Evolutionary conservation across 2,329 filamentous ascomycete species (phyloP), one percentile per base, ranked within the genome.

Genomic region (Dactylellina leptospora): DNA sequence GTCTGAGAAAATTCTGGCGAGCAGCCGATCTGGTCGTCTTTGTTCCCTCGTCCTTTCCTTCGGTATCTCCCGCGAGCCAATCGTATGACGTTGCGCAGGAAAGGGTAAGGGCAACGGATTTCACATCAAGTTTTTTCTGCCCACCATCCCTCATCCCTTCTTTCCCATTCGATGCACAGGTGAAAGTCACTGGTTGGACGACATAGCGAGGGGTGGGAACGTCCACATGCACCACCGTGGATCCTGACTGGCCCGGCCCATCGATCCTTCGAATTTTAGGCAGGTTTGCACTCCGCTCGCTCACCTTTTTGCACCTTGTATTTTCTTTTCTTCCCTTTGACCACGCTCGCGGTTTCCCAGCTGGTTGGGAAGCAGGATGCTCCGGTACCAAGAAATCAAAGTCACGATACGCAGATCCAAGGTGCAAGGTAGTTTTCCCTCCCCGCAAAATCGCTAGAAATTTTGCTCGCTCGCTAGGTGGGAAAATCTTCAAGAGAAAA

Each of bases 41-140:
- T n/a, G n/a, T n/a, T n/a, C n/a, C n/a, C n/a, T n/a, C n/a, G n/a
- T 40, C 40, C 11, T 40, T 40, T 25, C 20, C 25, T 40, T 55
- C 22, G 36, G 51, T 38, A 42, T 55, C 33, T 27, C n/a, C 51
- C 30, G 51, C 53, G 44, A 44, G 44, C 61, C 61, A 66, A 66
- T 66, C 16, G 44, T 44, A 63, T 40, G 25, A 48, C 48, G 27
- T 30, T 33, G 42, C 51, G 61, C 33, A 58, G 18, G 36, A 16
- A 51, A 66, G 61, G 61, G 61, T 45, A 66, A 66, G 61, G 60
- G 61, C 60, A 64, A 47, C 50, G n/a, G 28, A 64, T 48, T 16
- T 23, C 42, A 4, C 10, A 28, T 38, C 36, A 36, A 18, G 11
- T 13, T 23, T 47, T 48, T 50, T 33, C 60, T 42, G 33, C 53